phyloP scores from a whole-genome alignment of 768 basidiomycete species.

The Lactarius evosmus region DNA sequence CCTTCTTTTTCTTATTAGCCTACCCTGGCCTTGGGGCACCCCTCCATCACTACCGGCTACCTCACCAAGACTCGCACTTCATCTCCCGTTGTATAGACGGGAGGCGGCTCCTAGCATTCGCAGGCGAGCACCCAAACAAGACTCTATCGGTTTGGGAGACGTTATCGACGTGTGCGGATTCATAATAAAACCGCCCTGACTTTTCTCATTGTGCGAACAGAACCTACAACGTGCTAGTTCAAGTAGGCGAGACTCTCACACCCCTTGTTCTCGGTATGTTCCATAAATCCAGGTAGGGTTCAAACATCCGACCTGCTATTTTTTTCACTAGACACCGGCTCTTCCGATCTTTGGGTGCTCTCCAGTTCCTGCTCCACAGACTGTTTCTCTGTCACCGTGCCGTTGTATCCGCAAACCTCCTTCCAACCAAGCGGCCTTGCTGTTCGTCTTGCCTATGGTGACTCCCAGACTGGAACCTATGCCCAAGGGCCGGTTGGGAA shows the following conservation, averaged over 20 bases:
- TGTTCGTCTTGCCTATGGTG: conserved; percentile 60
- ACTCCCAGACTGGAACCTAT: conserved; percentile 66
- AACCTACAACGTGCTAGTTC: conserved; percentile 59
- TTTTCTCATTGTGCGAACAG: conserved; percentile 36
- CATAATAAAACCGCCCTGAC: background rate
- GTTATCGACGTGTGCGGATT: conserved; percentile 55
- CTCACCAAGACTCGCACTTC: conserved; percentile 3
- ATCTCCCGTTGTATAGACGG: conserved; percentile 19
- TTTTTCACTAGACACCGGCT: conserved; percentile 60
- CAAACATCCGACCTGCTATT: background rate
- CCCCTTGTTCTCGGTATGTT: conserved; percentile 60
- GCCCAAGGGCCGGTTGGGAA: conserved; percentile 61
- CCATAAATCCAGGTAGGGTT: background rate
- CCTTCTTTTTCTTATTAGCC: background rate
- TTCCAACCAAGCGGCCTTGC: conserved; percentile 49
- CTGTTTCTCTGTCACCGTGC: conserved; percentile 39
- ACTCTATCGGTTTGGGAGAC: conserved; percentile 55
- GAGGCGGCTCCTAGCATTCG: background rate
- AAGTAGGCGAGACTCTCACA: conserved; percentile 48
- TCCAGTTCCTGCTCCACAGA: conserved; percentile 52
- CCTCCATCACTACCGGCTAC: conserved; percentile 1
- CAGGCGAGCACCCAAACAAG: background rate
- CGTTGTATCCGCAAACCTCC: conserved; percentile 48
- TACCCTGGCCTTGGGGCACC: conserved; percentile 7
- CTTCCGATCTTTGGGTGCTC: conserved; percentile 73